Conservation (phyloP, 2,329 filamentous ascomycete genomes). For the Paecilomyces sp. region DNA sequence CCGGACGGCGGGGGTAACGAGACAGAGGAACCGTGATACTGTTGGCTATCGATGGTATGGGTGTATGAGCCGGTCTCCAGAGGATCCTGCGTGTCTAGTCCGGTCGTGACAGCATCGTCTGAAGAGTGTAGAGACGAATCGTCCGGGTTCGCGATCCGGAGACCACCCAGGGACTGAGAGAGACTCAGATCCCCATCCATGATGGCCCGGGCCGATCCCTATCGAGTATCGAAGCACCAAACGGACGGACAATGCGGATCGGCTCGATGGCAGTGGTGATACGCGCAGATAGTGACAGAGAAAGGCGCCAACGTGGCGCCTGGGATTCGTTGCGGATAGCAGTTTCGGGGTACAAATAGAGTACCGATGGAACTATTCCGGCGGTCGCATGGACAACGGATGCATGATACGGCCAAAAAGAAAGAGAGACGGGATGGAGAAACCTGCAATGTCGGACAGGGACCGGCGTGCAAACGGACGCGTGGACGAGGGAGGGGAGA, state of each 20-base stretch:
- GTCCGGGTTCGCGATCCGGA: conserved; percentile 96
- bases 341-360: conserved; percentile 6
- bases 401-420: conserved; percentile 19
- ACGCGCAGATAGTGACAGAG: neutral
- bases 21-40: conserved; percentile 8
- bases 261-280: neutral
- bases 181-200: conserved; percentile 94
- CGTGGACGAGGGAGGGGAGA: conserved; percentile 1
- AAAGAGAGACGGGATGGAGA: conserved; percentile 6
- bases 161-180: conserved; percentile 82
- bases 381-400: conserved; percentile 21
- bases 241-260: neutral
- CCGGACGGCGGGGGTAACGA: conserved; percentile 3
- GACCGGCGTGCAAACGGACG: conserved; percentile 1
- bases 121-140: conserved; percentile 48
- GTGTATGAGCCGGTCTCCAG: conserved; percentile 15
- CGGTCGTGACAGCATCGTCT: conserved; percentile 23
- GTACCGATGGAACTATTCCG: conserved; percentile 20
- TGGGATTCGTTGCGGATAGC: neutral
- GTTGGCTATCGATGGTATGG: conserved; percentile 11
- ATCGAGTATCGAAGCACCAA: neutral
- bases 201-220: conserved; percentile 25
- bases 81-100: conserved; percentile 15
- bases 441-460: conserved; percentile 1
- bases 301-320: conserved; percentile 7